phyloP scores from a whole-genome alignment of 345 rosid genomes.

The Salix suchowensis region DNA sequence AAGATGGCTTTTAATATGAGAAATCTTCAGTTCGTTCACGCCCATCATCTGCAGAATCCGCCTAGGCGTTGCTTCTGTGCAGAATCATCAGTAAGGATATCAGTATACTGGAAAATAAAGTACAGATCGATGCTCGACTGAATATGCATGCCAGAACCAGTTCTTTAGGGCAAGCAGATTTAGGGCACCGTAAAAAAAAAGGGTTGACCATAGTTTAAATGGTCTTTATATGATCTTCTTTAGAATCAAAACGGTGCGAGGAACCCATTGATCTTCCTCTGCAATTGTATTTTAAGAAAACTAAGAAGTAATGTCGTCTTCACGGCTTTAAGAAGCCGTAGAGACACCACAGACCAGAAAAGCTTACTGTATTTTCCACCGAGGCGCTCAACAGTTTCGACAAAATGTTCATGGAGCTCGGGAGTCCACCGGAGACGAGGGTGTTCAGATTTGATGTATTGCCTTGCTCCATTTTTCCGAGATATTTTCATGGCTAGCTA shows the following conservation, averaged over 20 bases:
- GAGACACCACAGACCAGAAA: neutral
- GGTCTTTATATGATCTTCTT: neutral
- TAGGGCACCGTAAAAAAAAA: neutral
- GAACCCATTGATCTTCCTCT: neutral
- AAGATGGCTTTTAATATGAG: conserved; percentile 54
- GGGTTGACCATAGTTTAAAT: neutral
- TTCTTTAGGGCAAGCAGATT: neutral
- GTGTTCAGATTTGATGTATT: conserved; percentile 38
- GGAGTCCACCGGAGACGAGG: conserved; percentile 49
- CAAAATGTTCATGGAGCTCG: conserved; percentile 40
- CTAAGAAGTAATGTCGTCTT: neutral
- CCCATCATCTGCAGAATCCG: conserved; percentile 42
- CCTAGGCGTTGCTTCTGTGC: conserved; percentile 48
- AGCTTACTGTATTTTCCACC: conserved; percentile 50
- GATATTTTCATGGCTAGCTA: conserved; percentile 10
- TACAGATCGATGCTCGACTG: neutral
- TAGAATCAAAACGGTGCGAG: neutral
- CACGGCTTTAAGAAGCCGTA: neutral
- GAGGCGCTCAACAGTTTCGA: conserved; percentile 30
- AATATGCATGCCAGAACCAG: neutral
- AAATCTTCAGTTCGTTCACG: conserved; percentile 37
- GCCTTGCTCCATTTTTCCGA: conserved; percentile 19
- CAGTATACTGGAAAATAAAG: neutral
- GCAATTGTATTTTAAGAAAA: neutral
- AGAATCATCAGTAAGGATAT: neutral